These are phyloP conservation scores for Venturia effusa DNA, from an alignment of 2,329 filamentous ascomycete species.

Conservation along the genomic window DNA sequence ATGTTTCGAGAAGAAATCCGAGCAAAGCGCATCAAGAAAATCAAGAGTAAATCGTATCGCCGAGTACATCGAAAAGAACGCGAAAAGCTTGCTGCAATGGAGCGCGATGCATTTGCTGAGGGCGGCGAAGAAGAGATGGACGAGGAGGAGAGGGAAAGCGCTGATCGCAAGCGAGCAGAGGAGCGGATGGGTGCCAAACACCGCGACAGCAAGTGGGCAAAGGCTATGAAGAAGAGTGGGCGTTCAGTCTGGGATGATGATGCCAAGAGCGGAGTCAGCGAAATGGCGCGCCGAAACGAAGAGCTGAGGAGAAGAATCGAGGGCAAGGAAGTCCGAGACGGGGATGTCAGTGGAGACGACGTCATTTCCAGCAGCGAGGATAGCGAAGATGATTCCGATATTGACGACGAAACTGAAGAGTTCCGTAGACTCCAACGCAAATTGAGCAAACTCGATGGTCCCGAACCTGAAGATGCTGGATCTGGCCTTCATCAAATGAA, in stretches of 20 bases:
- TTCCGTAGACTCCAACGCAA: constrained; percentile 13
- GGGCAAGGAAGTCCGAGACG: constrained; percentile 49
- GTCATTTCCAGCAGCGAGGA: constrained; percentile 42
- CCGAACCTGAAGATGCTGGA: constrained; percentile 28
- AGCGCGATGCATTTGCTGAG: constrained; percentile 47
- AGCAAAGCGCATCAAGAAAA: constrained; percentile 92
- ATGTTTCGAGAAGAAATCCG: constrained; percentile 82
- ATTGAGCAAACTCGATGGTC: constrained; percentile 28
- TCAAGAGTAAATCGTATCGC: constrained; percentile 94
- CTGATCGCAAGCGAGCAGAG: constrained; percentile 66
- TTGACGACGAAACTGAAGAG: constrained; percentile 39
- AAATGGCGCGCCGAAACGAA: constrained; percentile 73
- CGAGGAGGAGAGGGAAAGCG: constrained; percentile 53
- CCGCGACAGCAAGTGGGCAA: constrained; percentile 85
- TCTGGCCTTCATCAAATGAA: constrained; percentile 62
- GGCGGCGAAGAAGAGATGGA: constrained; percentile 38
- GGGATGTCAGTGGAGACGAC: constrained; percentile 29
- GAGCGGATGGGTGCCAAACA: constrained; percentile 80
- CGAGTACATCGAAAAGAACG: constrained; percentile 78
- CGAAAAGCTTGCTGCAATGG: constrained; percentile 46
- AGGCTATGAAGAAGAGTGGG: constrained; percentile 67
- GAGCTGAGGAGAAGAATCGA: constrained; percentile 72
- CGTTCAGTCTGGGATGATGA: constrained; percentile 83
- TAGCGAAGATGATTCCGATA: constrained; percentile 46
- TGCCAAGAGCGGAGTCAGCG: constrained; percentile 63